Evolutionary conservation across 257 asterid genomes (phyloP).

Genomic region (Solanum ahanhuiri): DNA sequence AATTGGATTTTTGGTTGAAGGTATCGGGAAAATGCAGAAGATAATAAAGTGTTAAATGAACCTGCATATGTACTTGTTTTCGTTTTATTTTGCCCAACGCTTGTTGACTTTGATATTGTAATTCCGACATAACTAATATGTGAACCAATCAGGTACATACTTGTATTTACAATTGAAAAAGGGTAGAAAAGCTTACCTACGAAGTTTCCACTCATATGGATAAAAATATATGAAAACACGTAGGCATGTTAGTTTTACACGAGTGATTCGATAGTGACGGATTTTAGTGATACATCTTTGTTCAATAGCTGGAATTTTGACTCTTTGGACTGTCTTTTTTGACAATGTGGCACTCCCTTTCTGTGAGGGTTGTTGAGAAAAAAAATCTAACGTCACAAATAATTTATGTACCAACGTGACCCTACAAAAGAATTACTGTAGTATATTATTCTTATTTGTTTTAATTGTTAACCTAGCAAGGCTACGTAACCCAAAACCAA

Average conservation of each 20-base stretch:
- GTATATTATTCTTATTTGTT: not conserved
- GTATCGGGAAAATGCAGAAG: not conserved
- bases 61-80: no score
- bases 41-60: not conserved
- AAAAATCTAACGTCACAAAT: not conserved
- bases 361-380: no score
- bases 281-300: not conserved
- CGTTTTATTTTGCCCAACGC: not conserved
- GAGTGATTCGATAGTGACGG: not conserved
- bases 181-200: not conserved
- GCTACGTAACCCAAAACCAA: not conserved
- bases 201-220: not conserved
- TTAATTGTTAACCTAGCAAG: not conserved
- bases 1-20: not conserved
- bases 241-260: not conserved
- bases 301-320: not conserved
- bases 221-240: not conserved
- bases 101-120: not conserved
- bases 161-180: not conserved
- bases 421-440: no score
- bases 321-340: not conserved
- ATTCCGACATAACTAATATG: not conserved
- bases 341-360: not conserved
- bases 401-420: no score
- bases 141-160: not conserved